Evolutionary conservation across 345 rosid genomes (phyloP).

Genomic region (Eutrema japonicum): DNA sequence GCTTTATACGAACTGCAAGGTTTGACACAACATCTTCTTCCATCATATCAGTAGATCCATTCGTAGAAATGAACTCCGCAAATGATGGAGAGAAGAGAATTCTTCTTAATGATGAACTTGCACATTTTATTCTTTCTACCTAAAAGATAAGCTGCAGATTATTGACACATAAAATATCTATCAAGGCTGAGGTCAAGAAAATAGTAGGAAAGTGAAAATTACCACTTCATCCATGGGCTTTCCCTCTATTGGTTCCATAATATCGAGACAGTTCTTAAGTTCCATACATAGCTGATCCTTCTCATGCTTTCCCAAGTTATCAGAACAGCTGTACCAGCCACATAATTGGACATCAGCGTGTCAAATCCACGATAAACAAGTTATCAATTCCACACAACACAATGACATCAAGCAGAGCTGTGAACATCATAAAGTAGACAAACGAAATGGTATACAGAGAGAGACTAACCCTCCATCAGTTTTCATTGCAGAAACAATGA

Average conservation of each 20-base stretch:
- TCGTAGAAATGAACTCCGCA: constrained; percentile 80
- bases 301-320: constrained; percentile 61
- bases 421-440: constrained; percentile 12
- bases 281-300: constrained; percentile 65
- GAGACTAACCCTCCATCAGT: constrained; percentile 62
- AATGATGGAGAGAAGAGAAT: constrained; percentile 82
- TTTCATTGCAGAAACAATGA: constrained; percentile 69
- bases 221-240: constrained; percentile 82
- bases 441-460: constrained; percentile 14
- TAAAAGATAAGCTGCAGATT: constrained; percentile 51
- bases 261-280: constrained; percentile 71
- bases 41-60: constrained; percentile 81
- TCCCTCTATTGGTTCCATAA: constrained; percentile 71
- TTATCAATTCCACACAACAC: not conserved
- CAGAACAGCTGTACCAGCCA: constrained; percentile 51
- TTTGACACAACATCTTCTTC: constrained; percentile 92
- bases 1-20: constrained; percentile 77
- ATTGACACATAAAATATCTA: constrained; percentile 37
- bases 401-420: not conserved
- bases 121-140: constrained; percentile 85
- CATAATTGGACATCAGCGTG: constrained; percentile 5
- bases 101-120: constrained; percentile 78
- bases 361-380: constrained; percentile 24
- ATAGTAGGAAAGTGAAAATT: constrained; percentile 29
- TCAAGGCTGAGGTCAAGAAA: not conserved